These are phyloP conservation scores for Hansenula sp. DNA, from an alignment of 1,139 yeast species.

Conservation along the genomic window DNA sequence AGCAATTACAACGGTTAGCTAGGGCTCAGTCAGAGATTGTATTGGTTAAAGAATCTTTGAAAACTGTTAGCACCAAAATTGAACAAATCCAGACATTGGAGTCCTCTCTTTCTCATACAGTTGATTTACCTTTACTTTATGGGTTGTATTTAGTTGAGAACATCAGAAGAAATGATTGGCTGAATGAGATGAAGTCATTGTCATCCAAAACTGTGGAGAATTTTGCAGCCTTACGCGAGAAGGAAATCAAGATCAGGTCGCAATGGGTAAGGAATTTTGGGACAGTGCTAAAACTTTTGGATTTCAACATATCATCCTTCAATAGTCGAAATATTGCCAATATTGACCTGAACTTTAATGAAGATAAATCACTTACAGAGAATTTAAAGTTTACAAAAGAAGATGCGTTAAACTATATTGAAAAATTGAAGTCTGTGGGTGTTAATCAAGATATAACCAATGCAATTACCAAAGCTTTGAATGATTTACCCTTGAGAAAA, in stretches of 20 bases:
- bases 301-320: conserved; percentile 19
- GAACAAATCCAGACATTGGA: conserved; percentile 35
- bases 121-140: conserved; percentile 76
- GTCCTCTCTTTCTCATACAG: conserved; percentile 42
- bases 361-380: conserved; percentile 18
- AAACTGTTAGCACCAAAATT: conserved; percentile 13
- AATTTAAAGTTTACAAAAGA: conserved; percentile 24
- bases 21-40: conserved; percentile 16
- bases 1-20: conserved; percentile 11
- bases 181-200: conserved; percentile 45
- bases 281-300: conserved; percentile 34
- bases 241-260: conserved; percentile 52
- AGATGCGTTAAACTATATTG: conserved; percentile 30
- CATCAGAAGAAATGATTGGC: conserved; percentile 68
- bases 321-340: conserved; percentile 31
- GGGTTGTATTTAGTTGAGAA: conserved; percentile 74
- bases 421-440: conserved; percentile 23
- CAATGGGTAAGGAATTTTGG: conserved; percentile 67
- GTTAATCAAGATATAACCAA: conserved; percentile 31
- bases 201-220: conserved; percentile 54
- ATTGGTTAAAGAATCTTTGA: conserved; percentile 15
- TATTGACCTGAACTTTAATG: conserved; percentile 37
- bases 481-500: conserved; percentile 34
- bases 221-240: conserved; percentile 51
- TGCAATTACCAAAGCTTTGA: conserved; percentile 42